A percentile compares a stretch with the other conserved stretches of the same genome.
These are phyloP conservation scores for Cicer yamashitae DNA, from an alignment of 306 rosid species.

Conservation along the genomic window DNA sequence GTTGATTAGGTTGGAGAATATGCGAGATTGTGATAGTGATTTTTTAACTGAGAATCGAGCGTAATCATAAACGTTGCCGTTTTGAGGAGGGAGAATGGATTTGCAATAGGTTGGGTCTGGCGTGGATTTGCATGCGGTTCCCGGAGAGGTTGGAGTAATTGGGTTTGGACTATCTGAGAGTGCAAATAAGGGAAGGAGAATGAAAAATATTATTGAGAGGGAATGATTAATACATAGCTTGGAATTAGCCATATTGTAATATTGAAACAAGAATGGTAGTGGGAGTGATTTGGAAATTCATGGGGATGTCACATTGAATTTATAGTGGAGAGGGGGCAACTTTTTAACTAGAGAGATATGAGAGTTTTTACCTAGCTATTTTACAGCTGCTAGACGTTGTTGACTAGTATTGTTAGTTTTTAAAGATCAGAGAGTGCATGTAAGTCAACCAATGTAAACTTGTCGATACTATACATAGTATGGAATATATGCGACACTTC, in stretches of 20 bases:
- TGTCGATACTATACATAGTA: constrained; percentile 14
- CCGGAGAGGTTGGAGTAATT: constrained; percentile 46
- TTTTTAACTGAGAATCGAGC: constrained; percentile 67
- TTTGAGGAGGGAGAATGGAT: constrained; percentile 61
- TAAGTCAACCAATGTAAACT: constrained; percentile 31
- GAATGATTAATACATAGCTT: constrained; percentile 29
- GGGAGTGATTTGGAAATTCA: constrained; percentile 19
- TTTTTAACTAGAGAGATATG: not conserved
- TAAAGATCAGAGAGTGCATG: not conserved
- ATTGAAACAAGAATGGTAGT: not conserved
- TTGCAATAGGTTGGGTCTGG: constrained; percentile 82
- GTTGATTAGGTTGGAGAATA: constrained; percentile 56
- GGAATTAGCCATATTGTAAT: constrained; percentile 49
- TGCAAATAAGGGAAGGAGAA: constrained; percentile 40
- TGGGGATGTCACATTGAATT: constrained; percentile 23
- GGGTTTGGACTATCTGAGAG: constrained; percentile 43
- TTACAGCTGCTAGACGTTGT: constrained; percentile 30
- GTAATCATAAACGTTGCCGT: constrained; percentile 63
- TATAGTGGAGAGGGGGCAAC: constrained; percentile 36
- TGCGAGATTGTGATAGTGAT: constrained; percentile 66
- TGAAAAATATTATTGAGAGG: constrained; percentile 37
- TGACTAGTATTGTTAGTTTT: not conserved
- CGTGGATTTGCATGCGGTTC: constrained; percentile 65
- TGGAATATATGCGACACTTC: constrained; percentile 13
- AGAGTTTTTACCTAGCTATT: not conserved